phyloP scores from a whole-genome alignment of 1,284 basidiomycete species.

The Cryptococcus maquisensis region DNA sequence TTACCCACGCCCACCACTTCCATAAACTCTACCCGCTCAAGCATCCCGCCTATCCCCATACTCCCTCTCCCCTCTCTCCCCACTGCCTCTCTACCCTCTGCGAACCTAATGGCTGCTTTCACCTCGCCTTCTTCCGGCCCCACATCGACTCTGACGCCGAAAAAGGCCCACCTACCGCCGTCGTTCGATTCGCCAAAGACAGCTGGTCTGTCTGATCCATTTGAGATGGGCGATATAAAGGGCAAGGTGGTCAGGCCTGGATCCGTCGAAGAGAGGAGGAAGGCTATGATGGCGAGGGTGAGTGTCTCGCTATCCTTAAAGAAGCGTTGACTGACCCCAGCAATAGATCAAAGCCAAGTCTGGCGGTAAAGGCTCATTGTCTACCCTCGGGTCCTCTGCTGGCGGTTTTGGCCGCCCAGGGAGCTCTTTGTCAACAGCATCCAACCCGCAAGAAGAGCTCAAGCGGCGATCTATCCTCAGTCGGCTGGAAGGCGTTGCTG shows the following conservation, averaged over 20 bases:
- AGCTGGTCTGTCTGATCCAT: conserved; percentile 37
- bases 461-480: conserved; percentile 46
- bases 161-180: conserved; percentile 6
- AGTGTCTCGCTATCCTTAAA: conserved; percentile 4
- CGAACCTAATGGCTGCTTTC: conserved; percentile 26
- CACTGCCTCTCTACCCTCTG: conserved; percentile 23
- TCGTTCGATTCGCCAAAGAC: conserved; percentile 8
- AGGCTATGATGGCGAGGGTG: conserved; percentile 44
- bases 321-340: background rate
- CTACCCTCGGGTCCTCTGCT: conserved; percentile 30
- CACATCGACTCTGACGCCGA: conserved; percentile 13
- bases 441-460: conserved; percentile 41
- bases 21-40: conserved; percentile 18
- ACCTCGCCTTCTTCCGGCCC: conserved; percentile 16
- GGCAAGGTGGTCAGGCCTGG: conserved; percentile 26
- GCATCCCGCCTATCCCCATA: conserved; percentile 44
- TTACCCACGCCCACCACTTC: conserved; percentile 39
- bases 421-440: conserved; percentile 7
- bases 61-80: conserved; percentile 40
- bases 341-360: conserved; percentile 41
- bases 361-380: conserved; percentile 15
- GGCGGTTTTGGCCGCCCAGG: conserved; percentile 5
- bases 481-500: conserved; percentile 47
- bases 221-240: conserved; percentile 22
- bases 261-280: conserved; percentile 37